Base-by-base conservation (phyloP, 768 basidiomycete species). In the Boletus reticuloceps region DNA sequence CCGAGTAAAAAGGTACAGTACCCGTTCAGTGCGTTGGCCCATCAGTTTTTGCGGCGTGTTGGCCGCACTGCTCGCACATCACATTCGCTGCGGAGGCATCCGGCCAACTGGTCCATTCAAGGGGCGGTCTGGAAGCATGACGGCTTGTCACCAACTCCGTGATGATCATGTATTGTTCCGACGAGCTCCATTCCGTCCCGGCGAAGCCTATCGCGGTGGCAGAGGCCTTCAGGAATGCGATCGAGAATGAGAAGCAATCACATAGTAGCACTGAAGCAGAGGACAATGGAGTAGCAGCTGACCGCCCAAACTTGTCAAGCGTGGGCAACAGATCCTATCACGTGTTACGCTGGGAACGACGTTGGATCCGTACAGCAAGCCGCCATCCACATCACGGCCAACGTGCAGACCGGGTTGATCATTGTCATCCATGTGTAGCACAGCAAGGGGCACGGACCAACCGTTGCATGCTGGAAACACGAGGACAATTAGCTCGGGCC, bases 401-500 rank as follows among this genome's bases (percentile, higher is more conserved):
- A 63, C 60, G 56, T 54, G 59, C 0, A 50, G 25, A 29, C 46
- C 42, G 20, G 47, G 20, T 20, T 38, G 29, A 38, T 58, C 38
- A 40, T 19, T 36, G 50, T 40, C 17, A 11, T 29, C n/a, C 40
- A 20, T 22, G 37, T 45, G 14, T 36, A 1, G 53, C 59, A 62
- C 59, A 53, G 63, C 54, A 36, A 56, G 52, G 53, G 37, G 20
- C 11, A 34, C 40, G 12, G 42, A n/a, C 40, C 17, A 22, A 2
- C 7, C 25, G n/a, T 14, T 32, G 53, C 60, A 64, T 44, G 70
- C 50, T 40, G 58, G 49, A 61, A 62, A 64, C 70, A 72, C 63
- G 69, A 70, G 70, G 69, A 54, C 50, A 51, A 53, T 31, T 32
- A 39, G 6, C 45, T 43, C 65, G 68, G 68, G 5, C 63, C 60